These are phyloP conservation scores for Suhomyces prunicola DNA, from an alignment of 805 yeast genomes.

Conservation along the genomic window DNA sequence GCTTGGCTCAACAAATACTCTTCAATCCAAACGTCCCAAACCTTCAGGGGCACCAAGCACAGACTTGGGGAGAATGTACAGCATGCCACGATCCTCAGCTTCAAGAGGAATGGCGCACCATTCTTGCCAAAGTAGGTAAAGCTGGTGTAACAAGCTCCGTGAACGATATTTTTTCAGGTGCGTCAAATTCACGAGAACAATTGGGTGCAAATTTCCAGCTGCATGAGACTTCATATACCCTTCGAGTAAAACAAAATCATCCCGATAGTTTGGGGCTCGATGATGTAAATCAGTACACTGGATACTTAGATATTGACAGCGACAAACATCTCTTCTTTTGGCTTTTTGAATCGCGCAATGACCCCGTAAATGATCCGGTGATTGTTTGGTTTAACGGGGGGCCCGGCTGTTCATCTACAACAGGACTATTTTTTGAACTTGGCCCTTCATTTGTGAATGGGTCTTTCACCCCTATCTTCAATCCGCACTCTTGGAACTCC, in stretches of 20 bases:
- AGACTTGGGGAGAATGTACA: not conserved
- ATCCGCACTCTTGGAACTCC: slow-evolving; percentile 28
- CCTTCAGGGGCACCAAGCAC: not conserved
- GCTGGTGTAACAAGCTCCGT: not conserved
- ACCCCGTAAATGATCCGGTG: slow-evolving; percentile 30
- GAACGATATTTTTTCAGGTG: not conserved
- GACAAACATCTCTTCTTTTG: slow-evolving; percentile 31
- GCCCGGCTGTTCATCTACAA: slow-evolving; percentile 28
- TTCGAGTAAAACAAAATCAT: not conserved
- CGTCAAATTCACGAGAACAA: not conserved
- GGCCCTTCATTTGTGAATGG: slow-evolving; percentile 26
- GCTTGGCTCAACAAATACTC: not conserved
- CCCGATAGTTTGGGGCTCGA: slow-evolving; percentile 28
- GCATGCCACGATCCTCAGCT: not conserved
- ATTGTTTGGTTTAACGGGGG: slow-evolving; percentile 33
- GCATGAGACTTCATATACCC: not conserved
- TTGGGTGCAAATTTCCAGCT: not conserved
- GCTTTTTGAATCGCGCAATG: slow-evolving; percentile 31
- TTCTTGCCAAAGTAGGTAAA: not conserved
- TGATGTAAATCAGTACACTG: slow-evolving; percentile 35
- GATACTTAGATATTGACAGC: slow-evolving; percentile 34
- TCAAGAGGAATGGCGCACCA: not conserved
- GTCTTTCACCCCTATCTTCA: slow-evolving; percentile 20
- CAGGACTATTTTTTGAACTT: slow-evolving; percentile 28
- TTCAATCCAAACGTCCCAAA: not conserved